Conservation (phyloP, 305 asterid species). For the Fraxinus sp. region DNA sequence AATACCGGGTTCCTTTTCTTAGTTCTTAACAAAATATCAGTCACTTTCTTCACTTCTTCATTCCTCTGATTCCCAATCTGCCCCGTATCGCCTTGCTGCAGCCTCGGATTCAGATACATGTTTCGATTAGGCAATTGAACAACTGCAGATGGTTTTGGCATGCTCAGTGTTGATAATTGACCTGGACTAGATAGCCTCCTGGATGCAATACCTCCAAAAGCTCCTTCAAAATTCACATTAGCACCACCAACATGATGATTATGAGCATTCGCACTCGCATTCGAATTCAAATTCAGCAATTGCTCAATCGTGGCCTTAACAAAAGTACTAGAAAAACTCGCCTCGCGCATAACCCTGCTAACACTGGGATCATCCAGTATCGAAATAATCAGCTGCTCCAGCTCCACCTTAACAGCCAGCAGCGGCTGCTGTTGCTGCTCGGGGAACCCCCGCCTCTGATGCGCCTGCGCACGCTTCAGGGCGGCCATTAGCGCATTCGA, state of each 20-base stretch:
- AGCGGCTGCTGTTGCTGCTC: slow-evolving; percentile 94
- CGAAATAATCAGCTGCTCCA: slow-evolving; percentile 79
- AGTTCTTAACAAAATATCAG: slow-evolving; percentile 59
- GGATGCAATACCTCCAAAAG: slow-evolving; percentile 47
- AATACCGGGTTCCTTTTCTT: slow-evolving; percentile 76
- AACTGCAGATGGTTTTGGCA: slow-evolving; percentile 11
- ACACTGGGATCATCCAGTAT: slow-evolving; percentile 93
- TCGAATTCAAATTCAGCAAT: slow-evolving; percentile 57
- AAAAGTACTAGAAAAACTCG: slow-evolving; percentile 84
- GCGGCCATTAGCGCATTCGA: slow-evolving; percentile 95
- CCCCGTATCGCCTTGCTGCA: slow-evolving; percentile 34
- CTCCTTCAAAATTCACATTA: slow-evolving; percentile 35
- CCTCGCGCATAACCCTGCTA: slow-evolving; percentile 88
- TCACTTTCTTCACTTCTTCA: slow-evolving; percentile 57
- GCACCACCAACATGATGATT: slow-evolving; percentile 18
- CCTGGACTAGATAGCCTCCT: slow-evolving; percentile 33
- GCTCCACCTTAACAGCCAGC: slow-evolving; percentile 87
- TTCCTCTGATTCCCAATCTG: slow-evolving; percentile 38
- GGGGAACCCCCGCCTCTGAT: slow-evolving; percentile 85
- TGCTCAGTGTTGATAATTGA: slow-evolving; percentile 22
- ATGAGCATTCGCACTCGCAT: slow-evolving; percentile 23
- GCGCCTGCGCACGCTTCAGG: slow-evolving; percentile 83
- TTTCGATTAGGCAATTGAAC: slow-evolving; percentile 37
- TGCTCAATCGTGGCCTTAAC: slow-evolving; percentile 83
- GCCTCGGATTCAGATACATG: slow-evolving; percentile 56